Evolutionary conservation across 257 asterid genomes (phyloP).

Genomic region (Solanum chiquidenum): DNA sequence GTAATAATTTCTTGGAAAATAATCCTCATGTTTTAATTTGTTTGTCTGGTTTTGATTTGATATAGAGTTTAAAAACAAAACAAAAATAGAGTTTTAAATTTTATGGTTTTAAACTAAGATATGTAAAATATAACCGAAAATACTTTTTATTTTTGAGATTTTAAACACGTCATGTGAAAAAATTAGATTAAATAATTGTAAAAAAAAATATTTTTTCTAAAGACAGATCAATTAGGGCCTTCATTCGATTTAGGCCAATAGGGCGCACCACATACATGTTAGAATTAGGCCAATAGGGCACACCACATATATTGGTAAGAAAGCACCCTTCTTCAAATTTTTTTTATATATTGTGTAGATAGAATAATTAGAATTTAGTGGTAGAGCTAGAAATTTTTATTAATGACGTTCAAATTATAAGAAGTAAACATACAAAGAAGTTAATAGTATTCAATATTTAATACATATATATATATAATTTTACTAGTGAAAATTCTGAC

Average conservation of each 20-base stretch:
- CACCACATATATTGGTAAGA: background rate
- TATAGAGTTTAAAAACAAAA: background rate
- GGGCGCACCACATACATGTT: background rate
- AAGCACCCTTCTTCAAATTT: background rate
- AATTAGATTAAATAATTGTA: background rate
- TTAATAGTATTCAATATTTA: no score
- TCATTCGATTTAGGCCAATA: background rate
- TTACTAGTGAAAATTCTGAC: accelerated
- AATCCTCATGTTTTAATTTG: background rate
- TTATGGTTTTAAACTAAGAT: background rate
- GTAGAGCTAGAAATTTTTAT: accelerated
- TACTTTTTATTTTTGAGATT: background rate
- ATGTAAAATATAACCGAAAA: background rate
- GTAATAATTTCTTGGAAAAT: background rate
- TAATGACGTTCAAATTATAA: background rate
- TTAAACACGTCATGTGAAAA: background rate
- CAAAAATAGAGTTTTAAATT: background rate
- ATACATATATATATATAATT: background rate
- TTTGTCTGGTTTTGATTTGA: background rate
- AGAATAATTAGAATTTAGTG: no score
- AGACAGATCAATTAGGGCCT: background rate
- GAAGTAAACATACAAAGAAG: background rate
- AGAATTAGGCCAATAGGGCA: background rate
- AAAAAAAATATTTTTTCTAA: no score
- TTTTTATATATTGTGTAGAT: no score